Evolutionary conservation across 495 filamentous ascomycete species (phyloP).

Genomic region (Entonaema liquescens): DNA sequence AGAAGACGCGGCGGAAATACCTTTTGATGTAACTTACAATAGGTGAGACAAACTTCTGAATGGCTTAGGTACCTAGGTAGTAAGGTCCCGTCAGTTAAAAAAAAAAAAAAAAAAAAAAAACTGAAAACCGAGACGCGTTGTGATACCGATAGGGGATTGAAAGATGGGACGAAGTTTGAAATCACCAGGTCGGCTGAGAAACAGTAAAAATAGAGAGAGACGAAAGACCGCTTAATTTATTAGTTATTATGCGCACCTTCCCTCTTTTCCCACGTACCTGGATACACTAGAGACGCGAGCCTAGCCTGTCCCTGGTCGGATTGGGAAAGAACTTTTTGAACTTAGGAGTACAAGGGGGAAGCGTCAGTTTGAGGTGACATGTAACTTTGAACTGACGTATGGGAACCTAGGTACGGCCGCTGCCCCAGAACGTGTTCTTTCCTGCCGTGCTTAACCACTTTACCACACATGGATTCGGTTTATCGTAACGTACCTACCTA

Average conservation of each 20-base stretch:
- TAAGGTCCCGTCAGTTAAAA: conserved; percentile 14
- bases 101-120: neutral
- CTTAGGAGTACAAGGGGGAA: neutral
- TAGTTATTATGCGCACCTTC: neutral
- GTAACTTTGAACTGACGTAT: neutral
- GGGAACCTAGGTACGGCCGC: conserved; percentile 19
- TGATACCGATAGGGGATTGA: conserved; percentile 21
- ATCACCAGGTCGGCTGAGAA: neutral
- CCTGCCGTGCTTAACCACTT: neutral
- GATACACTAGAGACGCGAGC: neutral
- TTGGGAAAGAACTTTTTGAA: neutral
- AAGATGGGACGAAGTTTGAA: neutral
- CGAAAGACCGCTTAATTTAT: conserved; percentile 4
- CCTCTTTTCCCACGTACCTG: conserved; percentile 13
- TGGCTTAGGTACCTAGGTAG: neutral
- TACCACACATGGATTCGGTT: no score
- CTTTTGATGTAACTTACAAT: conserved; percentile 11
- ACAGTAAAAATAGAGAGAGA: neutral
- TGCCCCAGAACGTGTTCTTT: conserved; percentile 17
- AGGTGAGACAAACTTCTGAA: conserved; percentile 25
- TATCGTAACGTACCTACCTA: neutral
- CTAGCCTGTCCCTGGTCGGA: neutral
- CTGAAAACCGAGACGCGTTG: neutral
- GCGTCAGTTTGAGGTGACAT: neutral
- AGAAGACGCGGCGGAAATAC: conserved; percentile 5